Conservation (phyloP, 129 eudicot species). For the Artemisia argyi region DNA sequence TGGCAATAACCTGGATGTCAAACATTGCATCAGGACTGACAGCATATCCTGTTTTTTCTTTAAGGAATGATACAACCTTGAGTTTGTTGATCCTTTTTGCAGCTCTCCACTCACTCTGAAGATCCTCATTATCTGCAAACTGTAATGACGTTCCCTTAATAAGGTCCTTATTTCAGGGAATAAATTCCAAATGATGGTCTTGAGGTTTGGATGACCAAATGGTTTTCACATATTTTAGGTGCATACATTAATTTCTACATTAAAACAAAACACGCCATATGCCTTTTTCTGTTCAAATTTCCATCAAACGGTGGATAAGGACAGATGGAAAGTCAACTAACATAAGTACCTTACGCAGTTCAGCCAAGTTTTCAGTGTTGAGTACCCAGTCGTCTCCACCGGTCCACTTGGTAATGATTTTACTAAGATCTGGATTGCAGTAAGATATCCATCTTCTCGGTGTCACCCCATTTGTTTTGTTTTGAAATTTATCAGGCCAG, state of each 20-base stretch:
- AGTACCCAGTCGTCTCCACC: constrained; percentile 89
- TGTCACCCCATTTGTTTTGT: constrained; percentile 97
- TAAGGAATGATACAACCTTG: constrained; percentile 67
- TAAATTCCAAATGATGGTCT: constrained; percentile 7
- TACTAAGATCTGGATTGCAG: constrained; percentile 92
- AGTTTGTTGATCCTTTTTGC: constrained; percentile 82
- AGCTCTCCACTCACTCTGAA: constrained; percentile 80
- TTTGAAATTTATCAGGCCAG: constrained; percentile 96
- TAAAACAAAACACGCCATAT: neutral
- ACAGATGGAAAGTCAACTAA: neutral
- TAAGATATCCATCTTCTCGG: constrained; percentile 92
- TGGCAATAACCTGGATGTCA: constrained; percentile 76
- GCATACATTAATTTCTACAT: neutral
- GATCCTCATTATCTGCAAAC: constrained; percentile 89
- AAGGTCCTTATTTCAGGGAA: constrained; percentile 4
- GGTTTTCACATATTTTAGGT: neutral
- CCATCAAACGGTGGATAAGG: neutral
- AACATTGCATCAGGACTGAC: constrained; percentile 96
- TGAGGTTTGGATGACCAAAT: constrained; percentile 18
- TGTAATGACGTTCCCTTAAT: constrained; percentile 26
- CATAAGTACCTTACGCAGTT: constrained; percentile 66
- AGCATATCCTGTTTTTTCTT: constrained; percentile 83
- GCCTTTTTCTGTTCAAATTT: constrained; percentile 2
- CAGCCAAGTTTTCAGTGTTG: constrained; percentile 81
- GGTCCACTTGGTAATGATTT: constrained; percentile 80